Evolutionary conservation across 345 rosid genomes (phyloP).

Genomic region (Microcos paniculata): DNA sequence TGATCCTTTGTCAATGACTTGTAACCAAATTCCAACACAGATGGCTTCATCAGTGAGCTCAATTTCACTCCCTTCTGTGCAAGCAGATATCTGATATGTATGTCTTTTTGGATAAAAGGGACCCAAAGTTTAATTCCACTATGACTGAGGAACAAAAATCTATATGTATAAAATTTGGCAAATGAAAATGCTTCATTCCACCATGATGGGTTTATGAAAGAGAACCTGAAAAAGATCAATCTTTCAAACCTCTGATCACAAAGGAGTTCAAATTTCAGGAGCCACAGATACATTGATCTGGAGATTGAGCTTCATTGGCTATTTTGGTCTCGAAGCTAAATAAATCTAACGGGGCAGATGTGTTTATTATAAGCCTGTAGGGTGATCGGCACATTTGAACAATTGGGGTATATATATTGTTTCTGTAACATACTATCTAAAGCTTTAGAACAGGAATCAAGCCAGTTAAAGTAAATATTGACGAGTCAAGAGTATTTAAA

Average conservation of each 20-base stretch:
- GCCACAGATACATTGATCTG: not conserved
- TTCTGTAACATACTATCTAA: not conserved
- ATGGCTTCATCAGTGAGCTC: not conserved
- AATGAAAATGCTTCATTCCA: no score
- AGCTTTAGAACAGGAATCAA: not conserved
- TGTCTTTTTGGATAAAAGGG: not conserved
- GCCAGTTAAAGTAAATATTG: not conserved
- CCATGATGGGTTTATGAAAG: no score
- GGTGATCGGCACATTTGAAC: not conserved
- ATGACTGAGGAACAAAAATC: no score
- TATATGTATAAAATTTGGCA: no score
- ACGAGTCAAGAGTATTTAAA: not conserved
- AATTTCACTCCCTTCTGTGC: not conserved
- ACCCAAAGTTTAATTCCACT: not conserved
- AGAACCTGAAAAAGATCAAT: not conserved
- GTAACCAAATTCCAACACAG: not conserved
- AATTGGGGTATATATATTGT: not conserved
- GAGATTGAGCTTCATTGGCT: not conserved
- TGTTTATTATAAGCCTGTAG: not conserved
- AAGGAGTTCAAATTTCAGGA: not conserved
- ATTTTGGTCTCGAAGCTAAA: not conserved
- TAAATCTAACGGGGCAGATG: not conserved
- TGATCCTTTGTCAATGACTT: constrained; percentile 4
- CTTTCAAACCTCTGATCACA: not conserved
- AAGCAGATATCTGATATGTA: not conserved